Conservation (phyloP, 78 protist species). For the Speleostelium caveatum region DNA sequence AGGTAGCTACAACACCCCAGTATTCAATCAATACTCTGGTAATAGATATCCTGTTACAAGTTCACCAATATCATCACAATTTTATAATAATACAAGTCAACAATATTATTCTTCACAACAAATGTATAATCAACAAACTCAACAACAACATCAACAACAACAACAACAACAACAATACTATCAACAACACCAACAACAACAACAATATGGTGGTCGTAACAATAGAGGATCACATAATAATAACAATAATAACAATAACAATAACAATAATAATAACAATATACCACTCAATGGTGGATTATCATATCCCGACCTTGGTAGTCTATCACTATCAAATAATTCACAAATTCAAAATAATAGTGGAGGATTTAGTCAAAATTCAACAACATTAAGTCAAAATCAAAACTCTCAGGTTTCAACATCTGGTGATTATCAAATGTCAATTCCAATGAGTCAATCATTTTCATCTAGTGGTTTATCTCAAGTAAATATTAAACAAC, state of each 20-base stretch:
- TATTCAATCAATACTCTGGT: too few relatives aligned
- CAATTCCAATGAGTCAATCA: conserved; percentile 54
- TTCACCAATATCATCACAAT: not conserved
- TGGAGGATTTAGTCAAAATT: conserved; percentile 29
- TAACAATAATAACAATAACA: not conserved
- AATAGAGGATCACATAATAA: not conserved
- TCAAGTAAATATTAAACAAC: conserved; percentile 12
- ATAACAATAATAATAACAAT: not conserved
- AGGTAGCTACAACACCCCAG: not conserved
- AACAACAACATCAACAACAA: not conserved
- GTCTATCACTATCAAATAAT: conserved; percentile 18
- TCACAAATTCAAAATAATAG: not conserved
- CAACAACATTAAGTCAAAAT: not conserved
- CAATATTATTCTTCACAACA: not conserved
- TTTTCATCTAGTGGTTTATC: conserved; percentile 20
- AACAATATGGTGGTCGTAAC: not conserved
- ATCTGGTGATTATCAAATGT: conserved; percentile 8
- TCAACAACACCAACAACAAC: not conserved
- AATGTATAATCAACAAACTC: not conserved
- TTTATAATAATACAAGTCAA: not conserved
- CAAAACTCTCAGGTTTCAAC: too few relatives aligned
- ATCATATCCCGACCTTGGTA: not conserved
- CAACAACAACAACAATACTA: not conserved
- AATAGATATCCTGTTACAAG: not conserved
- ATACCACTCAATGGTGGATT: not conserved